These are phyloP conservation scores for Austroboletus niveus DNA, from an alignment of 1,284 basidiomycete species.

Conservation along the genomic window DNA sequence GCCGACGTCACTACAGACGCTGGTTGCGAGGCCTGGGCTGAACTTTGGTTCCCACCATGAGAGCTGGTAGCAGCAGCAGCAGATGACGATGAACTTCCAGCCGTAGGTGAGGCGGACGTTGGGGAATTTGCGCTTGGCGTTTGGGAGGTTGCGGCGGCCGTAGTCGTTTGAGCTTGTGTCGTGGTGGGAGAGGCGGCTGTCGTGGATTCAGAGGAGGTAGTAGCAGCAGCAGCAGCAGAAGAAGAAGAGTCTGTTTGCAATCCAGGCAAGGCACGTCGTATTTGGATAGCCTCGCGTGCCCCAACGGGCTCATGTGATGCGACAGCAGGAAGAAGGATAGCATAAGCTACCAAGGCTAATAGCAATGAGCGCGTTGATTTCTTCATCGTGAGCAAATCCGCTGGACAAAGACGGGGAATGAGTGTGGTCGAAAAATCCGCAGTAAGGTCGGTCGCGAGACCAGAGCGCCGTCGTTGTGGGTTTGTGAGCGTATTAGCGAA, in stretches of 20 bases:
- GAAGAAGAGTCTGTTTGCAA: too few relatives aligned
- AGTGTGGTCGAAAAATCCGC: conserved; percentile 25
- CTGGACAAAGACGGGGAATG: conserved; percentile 15
- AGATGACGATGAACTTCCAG: conserved; percentile 7
- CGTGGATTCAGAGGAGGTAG: neutral
- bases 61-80: neutral
- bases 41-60: conserved; percentile 3
- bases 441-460: conserved; percentile 19
- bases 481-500: conserved; percentile 1
- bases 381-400: conserved; percentile 25
- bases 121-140: conserved; percentile 11
- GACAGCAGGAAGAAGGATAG: conserved; percentile 28
- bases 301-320: conserved; percentile 27
- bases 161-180: conserved; percentile 1
- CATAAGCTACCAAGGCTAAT: conserved; percentile 29
- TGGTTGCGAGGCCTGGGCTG: neutral
- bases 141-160: conserved; percentile 1
- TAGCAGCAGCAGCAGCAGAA: neutral
- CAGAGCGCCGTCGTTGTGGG: conserved; percentile 9
- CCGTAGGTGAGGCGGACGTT: conserved; percentile 9
- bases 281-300: conserved; percentile 16
- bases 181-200: conserved; percentile 5
- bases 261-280: conserved; percentile 11
- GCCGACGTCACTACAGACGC: conserved; percentile 8
- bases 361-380: conserved; percentile 25